Base-by-base conservation (phyloP, 257 asterid genomes). In the Plectranthus barbatus region DNA sequence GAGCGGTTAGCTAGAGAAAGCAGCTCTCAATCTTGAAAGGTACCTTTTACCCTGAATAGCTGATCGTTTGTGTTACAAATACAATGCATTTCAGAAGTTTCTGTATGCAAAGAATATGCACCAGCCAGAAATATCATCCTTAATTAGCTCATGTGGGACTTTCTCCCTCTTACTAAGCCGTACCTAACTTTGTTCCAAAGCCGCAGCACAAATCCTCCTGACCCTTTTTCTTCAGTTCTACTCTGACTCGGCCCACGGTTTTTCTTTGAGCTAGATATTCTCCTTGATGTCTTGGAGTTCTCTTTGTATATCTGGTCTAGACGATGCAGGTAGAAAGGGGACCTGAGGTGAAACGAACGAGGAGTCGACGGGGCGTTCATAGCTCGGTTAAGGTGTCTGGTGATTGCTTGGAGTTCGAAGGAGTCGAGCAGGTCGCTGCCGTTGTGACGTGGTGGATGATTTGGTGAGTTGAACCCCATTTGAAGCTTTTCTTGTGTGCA, bases 401-500 rank as follows among this genome's bases (percentile, higher is more conserved):
- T 69, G 51, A 83, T 68, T 5, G 83, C 68, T 65, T 80, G 73
- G 60, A 83, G 84, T 68, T 86, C 90, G 6, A 48, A 82, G 0
- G 84, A 82, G 72, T 88, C 90, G 20, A 80, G 86, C 46, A 88
- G 85, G 62, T 77, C 70, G 85, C 92, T 86, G 9, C 73, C 59
- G 17, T 79, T 68, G 77, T 66, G 19, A 75, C 51, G 5, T 18
- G 77, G 19, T 4, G 41, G 66, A 48, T 68, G 23, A 33, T 66
- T 64, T 53, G 74, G 44, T 56, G 67, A 37, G 67, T 63, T 29
- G 67, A 66, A 48, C 15, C 57, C 74, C 81, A 79, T 79, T 60
- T 42, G 29, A 17, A 9, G 51, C 19, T 9, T 3, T 4, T 53
- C 4, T 31, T 9, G 15, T 65, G 52, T 60, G 51, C 34, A 26